phyloP scores from a whole-genome alignment of 805 yeast species.

The Metschnikowia shivogae region DNA sequence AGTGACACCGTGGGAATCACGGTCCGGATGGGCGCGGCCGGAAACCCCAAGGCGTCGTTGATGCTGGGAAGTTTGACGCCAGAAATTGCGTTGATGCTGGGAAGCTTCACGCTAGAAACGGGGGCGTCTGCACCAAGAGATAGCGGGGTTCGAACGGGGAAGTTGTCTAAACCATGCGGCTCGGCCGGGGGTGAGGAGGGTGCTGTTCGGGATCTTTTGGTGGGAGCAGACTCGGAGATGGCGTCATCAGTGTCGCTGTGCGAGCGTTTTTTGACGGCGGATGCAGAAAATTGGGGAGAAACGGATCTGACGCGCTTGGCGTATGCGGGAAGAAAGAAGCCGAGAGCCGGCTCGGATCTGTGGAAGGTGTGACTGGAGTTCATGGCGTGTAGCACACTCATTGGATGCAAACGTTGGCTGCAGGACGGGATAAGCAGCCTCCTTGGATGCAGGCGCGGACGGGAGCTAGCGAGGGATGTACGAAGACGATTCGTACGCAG shows the following conservation, averaged over 20 bases:
- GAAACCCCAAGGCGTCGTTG: conserved; percentile 15
- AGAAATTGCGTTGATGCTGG: neutral
- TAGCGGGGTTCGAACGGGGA: neutral
- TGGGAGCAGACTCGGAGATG: neutral
- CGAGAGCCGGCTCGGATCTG: conserved; percentile 4
- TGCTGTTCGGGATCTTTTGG: conserved; percentile 11
- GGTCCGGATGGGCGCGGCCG: neutral
- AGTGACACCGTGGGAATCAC: conserved; percentile 36
- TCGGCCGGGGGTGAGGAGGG: conserved; percentile 14
- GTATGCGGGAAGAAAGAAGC: neutral
- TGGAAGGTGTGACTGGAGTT: conserved; percentile 1
- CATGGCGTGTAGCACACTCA: conserved; percentile 1
- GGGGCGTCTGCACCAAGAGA: neutral
- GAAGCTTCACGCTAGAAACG: neutral
- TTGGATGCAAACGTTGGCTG: conserved; percentile 3
- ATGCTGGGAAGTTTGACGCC: conserved; percentile 32
- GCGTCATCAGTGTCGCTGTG: conserved; percentile 20
- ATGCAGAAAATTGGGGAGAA: neutral
- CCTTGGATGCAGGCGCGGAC: neutral
- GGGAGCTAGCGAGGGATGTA: neutral
- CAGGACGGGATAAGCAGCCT: neutral
- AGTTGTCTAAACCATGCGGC: neutral
- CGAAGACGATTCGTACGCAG: neutral
- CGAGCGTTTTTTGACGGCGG: conserved; percentile 24
- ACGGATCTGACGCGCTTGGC: neutral